These are phyloP conservation scores for Lyophyllum decastes DNA, from an alignment of 768 basidiomycete genomes.

Conservation along the genomic window DNA sequence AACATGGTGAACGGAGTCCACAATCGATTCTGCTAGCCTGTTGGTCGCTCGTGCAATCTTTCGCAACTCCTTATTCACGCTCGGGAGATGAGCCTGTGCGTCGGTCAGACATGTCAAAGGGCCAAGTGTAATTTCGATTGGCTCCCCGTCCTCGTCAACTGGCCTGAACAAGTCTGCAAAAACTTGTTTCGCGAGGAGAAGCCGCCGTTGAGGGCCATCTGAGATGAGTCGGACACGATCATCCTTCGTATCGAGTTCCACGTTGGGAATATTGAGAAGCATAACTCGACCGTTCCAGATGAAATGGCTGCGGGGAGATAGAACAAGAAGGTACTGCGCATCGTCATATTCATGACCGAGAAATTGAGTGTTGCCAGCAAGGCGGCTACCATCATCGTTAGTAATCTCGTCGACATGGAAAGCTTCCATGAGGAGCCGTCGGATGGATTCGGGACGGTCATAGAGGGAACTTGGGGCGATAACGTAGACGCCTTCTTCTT, in stretches of 20 bases:
- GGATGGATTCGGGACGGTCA: constrained; percentile 75
- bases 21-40: constrained; percentile 88
- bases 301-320: constrained; percentile 86
- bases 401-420: constrained; percentile 74
- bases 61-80: constrained; percentile 84
- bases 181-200: constrained; percentile 74
- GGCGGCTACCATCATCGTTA: constrained; percentile 52
- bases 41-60: constrained; percentile 91
- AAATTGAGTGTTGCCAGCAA: constrained; percentile 37
- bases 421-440: constrained; percentile 79
- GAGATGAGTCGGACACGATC: constrained; percentile 90
- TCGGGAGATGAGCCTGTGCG: constrained; percentile 88
- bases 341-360: constrained; percentile 57
- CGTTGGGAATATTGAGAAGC: constrained; percentile 69
- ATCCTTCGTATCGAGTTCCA: constrained; percentile 84
- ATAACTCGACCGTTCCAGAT: constrained; percentile 91
- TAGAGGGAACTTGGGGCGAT: constrained; percentile 78
- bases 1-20: constrained; percentile 89
- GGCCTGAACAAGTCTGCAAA: constrained; percentile 68
- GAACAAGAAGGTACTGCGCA: constrained; percentile 76
- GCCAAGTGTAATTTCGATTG: constrained; percentile 40
- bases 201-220: constrained; percentile 80
- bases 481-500: constrained; percentile 91
- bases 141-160: constrained; percentile 65
- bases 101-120: constrained; percentile 62